Percentiles rank a stretch among this genome's conserved stretches.
Evolutionary conservation across 495 filamentous ascomycete species (phyloP).

Genomic region (Pseudevernia furfuracea): DNA sequence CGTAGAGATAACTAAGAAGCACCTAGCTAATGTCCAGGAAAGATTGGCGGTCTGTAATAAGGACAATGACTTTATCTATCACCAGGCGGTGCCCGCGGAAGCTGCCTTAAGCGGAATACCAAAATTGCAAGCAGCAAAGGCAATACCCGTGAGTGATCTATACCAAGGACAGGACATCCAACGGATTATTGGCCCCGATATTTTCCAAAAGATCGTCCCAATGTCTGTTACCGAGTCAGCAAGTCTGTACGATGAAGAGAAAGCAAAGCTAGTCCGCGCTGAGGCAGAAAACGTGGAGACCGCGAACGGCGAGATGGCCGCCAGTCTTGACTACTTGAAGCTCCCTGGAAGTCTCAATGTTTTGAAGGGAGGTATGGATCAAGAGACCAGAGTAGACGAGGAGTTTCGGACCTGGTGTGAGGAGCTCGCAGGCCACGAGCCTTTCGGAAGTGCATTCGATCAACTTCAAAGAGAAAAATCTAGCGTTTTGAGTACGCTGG

Average conservation of each 20-base stretch:
- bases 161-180: slow-evolving; percentile 97
- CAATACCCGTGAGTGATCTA: slow-evolving; percentile 91
- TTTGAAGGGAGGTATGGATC: slow-evolving; percentile 85
- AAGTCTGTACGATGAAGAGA: slow-evolving; percentile 96
- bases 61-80: slow-evolving; percentile 98
- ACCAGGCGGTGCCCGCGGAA: slow-evolving; percentile 82
- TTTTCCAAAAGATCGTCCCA: slow-evolving; percentile 94
- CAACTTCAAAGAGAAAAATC: slow-evolving; percentile 69
- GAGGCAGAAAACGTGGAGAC: slow-evolving; percentile 87
- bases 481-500: slow-evolving; percentile 59
- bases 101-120: slow-evolving; percentile 70
- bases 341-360: slow-evolving; percentile 84
- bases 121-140: slow-evolving; percentile 94
- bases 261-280: slow-evolving; percentile 88
- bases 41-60: slow-evolving; percentile 67
- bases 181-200: slow-evolving; percentile 90
- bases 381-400: slow-evolving; percentile 78
- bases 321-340: slow-evolving; percentile 88
- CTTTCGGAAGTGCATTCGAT: slow-evolving; percentile 68
- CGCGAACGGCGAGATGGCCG: slow-evolving; percentile 90
- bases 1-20: slow-evolving; percentile 74
- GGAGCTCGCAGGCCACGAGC: slow-evolving; percentile 76
- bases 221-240: slow-evolving; percentile 95
- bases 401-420: slow-evolving; percentile 91
- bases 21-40: slow-evolving; percentile 72